A percentile compares a stretch with the other conserved stretches of the same genome.
Evolutionary conservation across 2,329 filamentous ascomycete species (phyloP).

Genomic region (Sporothrix euskadiensis): DNA sequence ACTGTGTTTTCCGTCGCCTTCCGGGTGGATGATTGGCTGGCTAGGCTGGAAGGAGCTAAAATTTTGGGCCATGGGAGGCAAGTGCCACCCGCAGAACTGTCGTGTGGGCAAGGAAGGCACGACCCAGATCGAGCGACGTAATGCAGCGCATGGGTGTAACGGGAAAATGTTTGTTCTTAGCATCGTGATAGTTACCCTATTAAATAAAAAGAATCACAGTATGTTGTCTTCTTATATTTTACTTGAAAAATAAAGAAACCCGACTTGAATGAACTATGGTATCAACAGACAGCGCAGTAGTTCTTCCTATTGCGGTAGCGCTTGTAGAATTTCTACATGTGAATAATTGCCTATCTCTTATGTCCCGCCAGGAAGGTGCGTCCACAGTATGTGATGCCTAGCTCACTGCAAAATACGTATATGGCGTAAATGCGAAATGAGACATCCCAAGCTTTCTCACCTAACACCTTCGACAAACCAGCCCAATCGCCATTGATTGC

Average conservation of each 20-base stretch:
- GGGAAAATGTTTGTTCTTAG: not conserved
- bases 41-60: constrained; percentile 1
- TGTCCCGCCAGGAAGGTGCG: not conserved
- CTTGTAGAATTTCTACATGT: not conserved
- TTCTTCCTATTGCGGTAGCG: not conserved
- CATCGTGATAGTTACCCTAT: not conserved
- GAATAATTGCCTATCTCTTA: constrained; percentile 6
- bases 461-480: not conserved
- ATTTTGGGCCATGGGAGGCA: not conserved
- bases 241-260: no score
- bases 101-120: constrained; percentile 9
- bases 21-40: constrained; percentile 23
- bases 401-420: not conserved
- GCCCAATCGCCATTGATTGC: no score
- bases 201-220: not conserved
- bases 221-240: not conserved
- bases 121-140: not conserved
- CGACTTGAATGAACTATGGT: no score
- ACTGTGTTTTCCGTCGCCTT: constrained; percentile 20
- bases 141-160: not conserved
- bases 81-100: not conserved
- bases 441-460: not conserved
- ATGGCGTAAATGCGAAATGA: not conserved
- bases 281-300: not conserved
- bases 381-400: not conserved